A percentile compares a stretch with the other conserved stretches of the same genome.
Conservation (phyloP, 1,139 yeast genomes). For the Dujonia santamariae region DNA sequence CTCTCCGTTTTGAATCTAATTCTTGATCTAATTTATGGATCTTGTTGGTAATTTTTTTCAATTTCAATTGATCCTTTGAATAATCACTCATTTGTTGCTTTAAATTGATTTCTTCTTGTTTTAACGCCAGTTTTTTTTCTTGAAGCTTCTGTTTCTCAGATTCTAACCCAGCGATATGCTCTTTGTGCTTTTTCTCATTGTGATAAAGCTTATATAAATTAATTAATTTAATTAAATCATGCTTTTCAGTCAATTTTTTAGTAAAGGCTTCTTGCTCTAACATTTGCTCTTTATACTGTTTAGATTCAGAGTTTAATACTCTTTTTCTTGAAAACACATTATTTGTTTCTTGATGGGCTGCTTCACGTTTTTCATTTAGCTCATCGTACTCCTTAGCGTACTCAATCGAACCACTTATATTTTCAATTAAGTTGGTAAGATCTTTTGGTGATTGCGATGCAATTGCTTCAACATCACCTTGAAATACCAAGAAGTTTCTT, state of each 20-base stretch:
- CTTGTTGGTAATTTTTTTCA: conserved; percentile 38
- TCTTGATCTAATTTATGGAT: conserved; percentile 36
- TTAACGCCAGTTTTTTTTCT: conserved; percentile 21
- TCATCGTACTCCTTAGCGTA: conserved; percentile 65
- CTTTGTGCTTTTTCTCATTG: conserved; percentile 48
- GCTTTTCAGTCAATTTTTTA: conserved; percentile 47
- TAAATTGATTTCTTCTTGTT: conserved; percentile 23
- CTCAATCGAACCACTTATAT: conserved; percentile 78
- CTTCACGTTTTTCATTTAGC: conserved; percentile 62
- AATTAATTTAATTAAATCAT: conserved; percentile 44
- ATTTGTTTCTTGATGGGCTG: conserved; percentile 63
- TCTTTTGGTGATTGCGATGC: conserved; percentile 86
- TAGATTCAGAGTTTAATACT: conserved; percentile 71
- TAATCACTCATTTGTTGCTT: conserved; percentile 38
- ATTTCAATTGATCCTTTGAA: conserved; percentile 44
- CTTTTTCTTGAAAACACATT: conserved; percentile 70
- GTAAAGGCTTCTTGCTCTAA: conserved; percentile 71
- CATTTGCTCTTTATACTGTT: conserved; percentile 75
- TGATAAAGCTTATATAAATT: conserved; percentile 70
- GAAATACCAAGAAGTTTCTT: conserved; percentile 88
- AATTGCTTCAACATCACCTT: conserved; percentile 93
- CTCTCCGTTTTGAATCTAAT: conserved; percentile 45
- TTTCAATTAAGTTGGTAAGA: conserved; percentile 71
- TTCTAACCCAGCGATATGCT: conserved; percentile 20
- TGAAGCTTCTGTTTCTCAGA: conserved; percentile 18